Percentiles rank a stretch among this genome's conserved stretches.
These are phyloP conservation scores for Cadophora gregata DNA, from an alignment of 2,329 filamentous ascomycete species.

Conservation along the genomic window DNA sequence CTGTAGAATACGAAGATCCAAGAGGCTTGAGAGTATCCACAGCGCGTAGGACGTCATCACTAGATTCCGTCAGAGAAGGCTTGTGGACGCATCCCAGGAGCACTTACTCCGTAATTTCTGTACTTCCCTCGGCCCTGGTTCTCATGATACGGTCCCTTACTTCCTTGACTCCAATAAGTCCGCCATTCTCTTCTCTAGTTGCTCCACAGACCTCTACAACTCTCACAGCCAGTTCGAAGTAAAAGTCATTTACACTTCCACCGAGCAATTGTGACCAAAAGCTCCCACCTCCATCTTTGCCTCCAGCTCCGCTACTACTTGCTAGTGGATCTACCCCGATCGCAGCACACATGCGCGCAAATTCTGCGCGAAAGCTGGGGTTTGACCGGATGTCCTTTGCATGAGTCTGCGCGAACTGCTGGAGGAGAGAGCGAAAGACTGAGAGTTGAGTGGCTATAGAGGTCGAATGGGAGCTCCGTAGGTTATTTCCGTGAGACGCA, in stretches of 20 bases:
- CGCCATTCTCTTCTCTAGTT: slow-evolving; percentile 89
- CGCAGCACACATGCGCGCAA: slow-evolving; percentile 96
- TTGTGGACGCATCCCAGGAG: slow-evolving; percentile 11
- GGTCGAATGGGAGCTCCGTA: slow-evolving; percentile 83
- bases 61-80: slow-evolving; percentile 42
- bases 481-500: slow-evolving; percentile 83
- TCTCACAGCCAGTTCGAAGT: slow-evolving; percentile 95
- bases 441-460: slow-evolving; percentile 92
- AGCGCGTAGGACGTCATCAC: slow-evolving; percentile 88
- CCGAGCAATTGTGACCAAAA: slow-evolving; percentile 95
- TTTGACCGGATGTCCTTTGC: slow-evolving; percentile 95
- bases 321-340: slow-evolving; percentile 96
- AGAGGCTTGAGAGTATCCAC: slow-evolving; percentile 87
- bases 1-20: slow-evolving; percentile 84
- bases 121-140: slow-evolving; percentile 74
- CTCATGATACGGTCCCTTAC: slow-evolving; percentile 77
- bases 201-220: slow-evolving; percentile 91
- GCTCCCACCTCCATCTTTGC: slow-evolving; percentile 61
- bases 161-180: slow-evolving; percentile 84
- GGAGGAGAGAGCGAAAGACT: slow-evolving; percentile 93
- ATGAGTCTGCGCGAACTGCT: slow-evolving; percentile 95
- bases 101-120: slow-evolving; percentile 76
- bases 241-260: slow-evolving; percentile 94
- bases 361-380: slow-evolving; percentile 93
- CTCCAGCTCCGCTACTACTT: slow-evolving; percentile 60